A percentile compares a stretch with the other conserved stretches of the same genome.
Conservation (phyloP, 305 asterid species). For the Nicotiana rustica region DNA sequence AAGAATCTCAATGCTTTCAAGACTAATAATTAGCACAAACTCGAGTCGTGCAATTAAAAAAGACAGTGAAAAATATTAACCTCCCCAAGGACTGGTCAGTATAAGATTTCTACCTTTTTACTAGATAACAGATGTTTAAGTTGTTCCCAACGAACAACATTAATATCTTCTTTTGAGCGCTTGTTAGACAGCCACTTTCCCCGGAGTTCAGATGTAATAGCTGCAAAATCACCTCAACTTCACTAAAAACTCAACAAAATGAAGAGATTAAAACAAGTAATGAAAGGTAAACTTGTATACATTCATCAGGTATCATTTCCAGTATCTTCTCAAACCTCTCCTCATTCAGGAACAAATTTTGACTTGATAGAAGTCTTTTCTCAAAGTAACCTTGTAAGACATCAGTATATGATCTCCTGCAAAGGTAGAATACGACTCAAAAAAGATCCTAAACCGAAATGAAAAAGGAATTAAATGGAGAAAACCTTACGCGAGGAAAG, state of each 20-base stretch:
- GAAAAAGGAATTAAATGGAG: constrained; percentile 13
- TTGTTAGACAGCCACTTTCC: constrained; percentile 79
- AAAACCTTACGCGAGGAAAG: constrained; percentile 77
- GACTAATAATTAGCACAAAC: background rate
- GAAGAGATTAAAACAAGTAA: constrained; percentile 3
- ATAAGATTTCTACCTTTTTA: constrained; percentile 66
- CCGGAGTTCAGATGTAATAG: constrained; percentile 79
- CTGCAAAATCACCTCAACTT: constrained; percentile 53
- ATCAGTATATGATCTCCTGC: constrained; percentile 83
- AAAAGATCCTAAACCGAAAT: constrained; percentile 19
- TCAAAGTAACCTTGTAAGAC: constrained; percentile 74
- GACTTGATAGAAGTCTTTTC: constrained; percentile 61
- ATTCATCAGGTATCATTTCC: constrained; percentile 91
- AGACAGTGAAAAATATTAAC: background rate
- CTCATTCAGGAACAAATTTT: constrained; percentile 70
- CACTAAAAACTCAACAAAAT: constrained; percentile 32
- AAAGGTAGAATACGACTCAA: constrained; percentile 29
- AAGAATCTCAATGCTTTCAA: constrained; percentile 11
- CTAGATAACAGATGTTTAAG: constrained; percentile 69
- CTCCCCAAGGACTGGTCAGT: background rate
- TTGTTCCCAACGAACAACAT: constrained; percentile 77
- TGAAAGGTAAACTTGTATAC: constrained; percentile 51
- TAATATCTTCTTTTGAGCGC: constrained; percentile 75
- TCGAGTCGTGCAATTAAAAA: background rate
- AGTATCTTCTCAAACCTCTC: constrained; percentile 82